Percentiles rank a stretch among this genome's conserved stretches.
phyloP scores from a whole-genome alignment of 306 rosid species.

The Ormosia emarginata region DNA sequence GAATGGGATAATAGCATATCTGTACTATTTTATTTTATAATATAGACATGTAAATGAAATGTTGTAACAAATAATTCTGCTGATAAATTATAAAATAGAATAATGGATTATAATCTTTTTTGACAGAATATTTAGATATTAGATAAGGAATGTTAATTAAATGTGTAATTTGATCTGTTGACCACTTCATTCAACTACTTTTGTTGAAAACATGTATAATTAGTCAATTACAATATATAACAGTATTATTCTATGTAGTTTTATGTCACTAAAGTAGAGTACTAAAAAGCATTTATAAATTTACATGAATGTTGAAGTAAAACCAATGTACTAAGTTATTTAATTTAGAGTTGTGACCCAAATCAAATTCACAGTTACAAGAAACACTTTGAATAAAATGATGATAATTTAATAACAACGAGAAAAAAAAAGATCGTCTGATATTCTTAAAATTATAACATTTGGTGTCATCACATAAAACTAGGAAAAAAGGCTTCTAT shows the following conservation, averaged over 20 bases:
- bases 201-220: not conserved
- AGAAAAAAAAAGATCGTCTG: too few relatives aligned
- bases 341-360: not conserved
- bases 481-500: not conserved
- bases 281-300: not conserved
- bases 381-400: not conserved
- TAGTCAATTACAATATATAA: not conserved
- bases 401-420: too few relatives aligned
- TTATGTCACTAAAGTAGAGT: not conserved
- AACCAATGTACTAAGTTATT: not conserved
- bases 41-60: not conserved
- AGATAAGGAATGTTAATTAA: not conserved
- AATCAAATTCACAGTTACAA: not conserved
- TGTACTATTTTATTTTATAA: not conserved
- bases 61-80: not conserved
- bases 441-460: too few relatives aligned
- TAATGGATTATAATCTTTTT: not conserved
- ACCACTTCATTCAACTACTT: not conserved
- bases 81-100: not conserved
- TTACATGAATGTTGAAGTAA: not conserved
- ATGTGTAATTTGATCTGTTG: not conserved
- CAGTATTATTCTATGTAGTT: not conserved
- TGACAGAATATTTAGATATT: not conserved
- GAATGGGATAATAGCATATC: not conserved
- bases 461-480: too few relatives aligned